Evolutionary conservation across 352 stramenopile genomes (phyloP).

Genomic region (Lagenidium giganteum): DNA sequence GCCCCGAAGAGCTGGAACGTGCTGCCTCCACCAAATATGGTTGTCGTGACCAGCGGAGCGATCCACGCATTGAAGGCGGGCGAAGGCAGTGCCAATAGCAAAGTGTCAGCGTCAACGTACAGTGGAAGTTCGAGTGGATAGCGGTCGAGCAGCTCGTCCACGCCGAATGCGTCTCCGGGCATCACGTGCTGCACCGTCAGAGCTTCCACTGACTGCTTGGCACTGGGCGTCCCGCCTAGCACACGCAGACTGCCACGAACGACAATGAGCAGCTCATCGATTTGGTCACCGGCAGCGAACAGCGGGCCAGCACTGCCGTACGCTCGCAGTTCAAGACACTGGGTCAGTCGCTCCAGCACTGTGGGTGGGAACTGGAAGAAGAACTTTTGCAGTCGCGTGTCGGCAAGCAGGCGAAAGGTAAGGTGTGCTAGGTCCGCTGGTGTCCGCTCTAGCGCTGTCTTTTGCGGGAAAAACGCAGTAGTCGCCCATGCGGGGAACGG

Average conservation of each 20-base stretch:
- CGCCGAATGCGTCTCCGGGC: no score
- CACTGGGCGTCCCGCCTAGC: no score
- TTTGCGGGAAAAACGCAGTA: no score
- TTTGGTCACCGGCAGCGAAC: slow-evolving; percentile 16
- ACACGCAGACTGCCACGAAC: slow-evolving; percentile 17
- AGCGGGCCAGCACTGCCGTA: slow-evolving; percentile 12
- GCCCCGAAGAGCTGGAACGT: no score
- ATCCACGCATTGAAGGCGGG: slow-evolving; percentile 30
- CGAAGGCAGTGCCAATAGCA: slow-evolving; percentile 21
- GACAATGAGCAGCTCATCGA: slow-evolving; percentile 21
- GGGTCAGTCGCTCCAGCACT: slow-evolving; percentile 31
- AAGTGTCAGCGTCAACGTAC: slow-evolving; percentile 18
- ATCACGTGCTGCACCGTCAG: no score
- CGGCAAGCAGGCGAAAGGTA: no score
- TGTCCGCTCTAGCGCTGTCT: no score
- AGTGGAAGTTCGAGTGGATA: no score
- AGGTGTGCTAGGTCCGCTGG: no score
- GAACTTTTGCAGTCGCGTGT: slow-evolving; percentile 26
- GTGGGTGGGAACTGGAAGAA: slow-evolving; percentile 38
- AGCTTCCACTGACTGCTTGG: no score
- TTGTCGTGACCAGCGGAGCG: slow-evolving; percentile 18
- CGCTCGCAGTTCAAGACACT: slow-evolving; percentile 23
- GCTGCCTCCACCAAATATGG: slow-evolving; percentile 27
- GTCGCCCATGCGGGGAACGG: slow-evolving; percentile 9
- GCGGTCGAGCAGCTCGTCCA: no score